Percentiles rank a stretch among this genome's conserved stretches.
These are phyloP conservation scores for Colletotrichum sp. DNA, from an alignment of 2,329 filamentous ascomycete species.

Conservation along the genomic window DNA sequence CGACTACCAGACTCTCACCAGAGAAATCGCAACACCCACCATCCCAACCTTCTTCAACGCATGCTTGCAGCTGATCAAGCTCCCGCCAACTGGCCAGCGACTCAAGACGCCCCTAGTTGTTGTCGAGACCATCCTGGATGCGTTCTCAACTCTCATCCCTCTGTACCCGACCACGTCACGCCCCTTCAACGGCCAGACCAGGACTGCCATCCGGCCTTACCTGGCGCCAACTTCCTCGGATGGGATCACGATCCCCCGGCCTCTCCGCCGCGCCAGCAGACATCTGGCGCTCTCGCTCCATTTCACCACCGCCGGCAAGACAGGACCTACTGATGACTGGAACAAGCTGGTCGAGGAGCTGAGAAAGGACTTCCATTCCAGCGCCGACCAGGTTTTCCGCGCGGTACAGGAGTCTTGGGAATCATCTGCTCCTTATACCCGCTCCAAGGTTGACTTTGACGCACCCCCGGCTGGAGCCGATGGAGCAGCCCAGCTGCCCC, in stretches of 20 bases:
- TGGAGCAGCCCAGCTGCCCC: constrained; percentile 57
- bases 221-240: constrained; percentile 69
- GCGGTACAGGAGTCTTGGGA: constrained; percentile 84
- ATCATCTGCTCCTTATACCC: constrained; percentile 59
- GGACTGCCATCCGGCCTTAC: constrained; percentile 61
- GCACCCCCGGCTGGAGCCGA: constrained; percentile 53
- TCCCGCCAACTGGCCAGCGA: constrained; percentile 40
- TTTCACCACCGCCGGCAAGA: constrained; percentile 83
- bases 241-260: constrained; percentile 49
- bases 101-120: constrained; percentile 52
- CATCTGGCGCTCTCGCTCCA: constrained; percentile 74
- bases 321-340: constrained; percentile 80
- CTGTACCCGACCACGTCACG: constrained; percentile 84
- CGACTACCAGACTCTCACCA: constrained; percentile 79
- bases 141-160: constrained; percentile 75
- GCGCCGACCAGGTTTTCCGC: constrained; percentile 79
- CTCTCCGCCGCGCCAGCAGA: constrained; percentile 63
- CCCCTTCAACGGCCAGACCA: constrained; percentile 73
- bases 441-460: constrained; percentile 44
- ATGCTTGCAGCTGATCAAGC: constrained; percentile 70
- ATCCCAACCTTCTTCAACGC: constrained; percentile 76
- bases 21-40: constrained; percentile 87
- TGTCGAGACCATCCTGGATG: constrained; percentile 71
- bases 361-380: constrained; percentile 69
- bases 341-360: constrained; percentile 65